Evolutionary conservation across 2,329 filamentous ascomycete genomes (phyloP), one percentile per base, ranked within the genome.

Genomic region (Fusarium longipes): DNA sequence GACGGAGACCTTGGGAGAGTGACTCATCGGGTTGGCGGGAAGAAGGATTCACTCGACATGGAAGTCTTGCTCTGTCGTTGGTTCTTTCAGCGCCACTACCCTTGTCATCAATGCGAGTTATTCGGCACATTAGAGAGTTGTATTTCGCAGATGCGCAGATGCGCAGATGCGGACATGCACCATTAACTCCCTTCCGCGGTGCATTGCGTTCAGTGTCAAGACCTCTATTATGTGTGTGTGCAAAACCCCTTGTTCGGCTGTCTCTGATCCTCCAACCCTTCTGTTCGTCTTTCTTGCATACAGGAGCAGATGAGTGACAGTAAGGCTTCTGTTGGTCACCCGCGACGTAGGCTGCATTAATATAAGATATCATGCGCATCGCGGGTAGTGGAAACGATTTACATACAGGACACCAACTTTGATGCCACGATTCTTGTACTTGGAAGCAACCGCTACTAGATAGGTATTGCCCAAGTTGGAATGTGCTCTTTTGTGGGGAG

Each of bases 121-220:
- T 61, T 69, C 70, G 67, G 70, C 70, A 72, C 70, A 71, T 72
- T 49, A 59, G 44, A 63, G 49, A 45, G 44, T 44, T 67, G 59
- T 55, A 55, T 65, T 68, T 67, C 40, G 27, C 39, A 56, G 51
- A 33, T 58, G 49, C 38, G 27, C 39, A 56, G 51, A 33, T 58
- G 49, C 38, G 39, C 64, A 54, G 25, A 30, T 50, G 42, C 29
- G 17, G 27, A 32, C 48, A 67, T 36, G 48, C 60, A 65, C 55
- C 45, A 38, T 49, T 49, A 67, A 72, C 67, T 71, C 68, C 70
- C 70, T 59, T 62, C 69, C 65, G 59, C 55, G 39, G 58, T 67
- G 58, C 42, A 53, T 49, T 69, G 57, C 53, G 57, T 55, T 51
- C 20, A 52, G 66, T n/a, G n/a, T 59, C 52, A 56, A 57, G 51